These are phyloP conservation scores for Calonectria fujianensis DNA, from an alignment of 2,329 filamentous ascomycete species.

Conservation along the genomic window DNA sequence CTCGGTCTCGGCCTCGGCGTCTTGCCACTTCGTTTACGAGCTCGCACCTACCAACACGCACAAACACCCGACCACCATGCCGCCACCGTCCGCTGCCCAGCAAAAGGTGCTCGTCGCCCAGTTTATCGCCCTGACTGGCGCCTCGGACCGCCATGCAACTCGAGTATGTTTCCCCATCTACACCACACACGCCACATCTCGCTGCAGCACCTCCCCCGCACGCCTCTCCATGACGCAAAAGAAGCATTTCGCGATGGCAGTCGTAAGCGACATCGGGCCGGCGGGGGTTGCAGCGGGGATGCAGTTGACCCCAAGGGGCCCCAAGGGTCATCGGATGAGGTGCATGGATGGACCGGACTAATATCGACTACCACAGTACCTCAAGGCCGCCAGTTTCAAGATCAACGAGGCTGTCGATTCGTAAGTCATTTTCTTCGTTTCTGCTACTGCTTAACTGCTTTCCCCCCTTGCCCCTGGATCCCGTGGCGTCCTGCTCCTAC, in stretches of 20 bases:
- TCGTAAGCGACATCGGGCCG: conserved; percentile 38
- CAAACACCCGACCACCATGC: conserved; percentile 55
- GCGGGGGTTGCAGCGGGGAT: conserved; percentile 48
- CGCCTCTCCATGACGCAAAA: conserved; percentile 38
- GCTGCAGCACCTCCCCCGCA: conserved; percentile 30
- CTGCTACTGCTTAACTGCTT: conserved; percentile 39
- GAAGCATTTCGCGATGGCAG: conserved; percentile 35
- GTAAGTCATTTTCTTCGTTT: conserved; percentile 67
- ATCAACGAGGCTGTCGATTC: conserved; percentile 73
- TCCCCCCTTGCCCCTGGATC: conserved; percentile 28
- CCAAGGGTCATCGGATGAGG: conserved; percentile 34
- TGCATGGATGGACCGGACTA: conserved; percentile 48
- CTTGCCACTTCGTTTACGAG: neutral
- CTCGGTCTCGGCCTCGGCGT: conserved; percentile 21
- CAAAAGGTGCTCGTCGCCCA: conserved; percentile 65
- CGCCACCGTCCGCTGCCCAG: conserved; percentile 60
- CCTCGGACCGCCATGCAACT: conserved; percentile 65
- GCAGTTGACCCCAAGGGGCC: conserved; percentile 43
- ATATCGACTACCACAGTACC: conserved; percentile 62
- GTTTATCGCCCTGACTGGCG: conserved; percentile 67
- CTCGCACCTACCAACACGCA: conserved; percentile 25
- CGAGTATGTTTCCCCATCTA: conserved; percentile 62
- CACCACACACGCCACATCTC: conserved; percentile 17
- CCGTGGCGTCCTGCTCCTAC: conserved; percentile 14
- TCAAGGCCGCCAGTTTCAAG: conserved; percentile 70